These are phyloP conservation scores for Diplosphaera chodatii DNA, from an alignment of 139 green algal genomes.

Conservation along the genomic window DNA sequence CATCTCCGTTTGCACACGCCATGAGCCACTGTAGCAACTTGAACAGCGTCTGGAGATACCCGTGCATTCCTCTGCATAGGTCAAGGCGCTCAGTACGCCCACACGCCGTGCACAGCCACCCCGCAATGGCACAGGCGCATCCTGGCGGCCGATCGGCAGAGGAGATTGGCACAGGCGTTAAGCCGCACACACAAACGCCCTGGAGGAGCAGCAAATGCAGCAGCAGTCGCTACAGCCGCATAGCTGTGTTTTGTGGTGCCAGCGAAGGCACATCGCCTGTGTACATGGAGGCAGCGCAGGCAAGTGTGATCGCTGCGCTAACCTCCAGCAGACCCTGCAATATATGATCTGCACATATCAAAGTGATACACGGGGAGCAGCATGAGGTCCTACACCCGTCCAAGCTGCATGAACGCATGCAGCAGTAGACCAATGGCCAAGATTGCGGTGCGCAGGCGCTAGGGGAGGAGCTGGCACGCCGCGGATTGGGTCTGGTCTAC, in stretches of 20 bases:
- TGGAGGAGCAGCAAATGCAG: background rate
- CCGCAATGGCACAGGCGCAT: background rate
- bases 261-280: conserved; percentile 25
- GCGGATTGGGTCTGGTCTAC: conserved; percentile 62
- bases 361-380: too few species aligned
- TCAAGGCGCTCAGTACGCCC: too few species aligned
- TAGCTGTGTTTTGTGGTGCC: conserved; percentile 62
- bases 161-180: background rate
- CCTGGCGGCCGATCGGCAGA: background rate
- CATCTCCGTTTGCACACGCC: too few species aligned
- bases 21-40: too few species aligned
- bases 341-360: too few species aligned
- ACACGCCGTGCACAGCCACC: too few species aligned
- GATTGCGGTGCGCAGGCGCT: conserved; percentile 32
- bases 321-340: too few species aligned
- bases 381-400: too few species aligned
- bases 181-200: background rate
- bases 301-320: conserved; percentile 7
- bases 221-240: conserved; percentile 10
- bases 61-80: too few species aligned
- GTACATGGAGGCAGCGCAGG: conserved; percentile 35
- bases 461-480: conserved; percentile 40
- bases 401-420: too few species aligned
- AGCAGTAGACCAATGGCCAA: too few species aligned
- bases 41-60: too few species aligned